Percentiles rank a stretch among this genome's conserved stretches.
phyloP scores from a whole-genome alignment of 164 flowering plant species.

The Stephania japonica region DNA sequence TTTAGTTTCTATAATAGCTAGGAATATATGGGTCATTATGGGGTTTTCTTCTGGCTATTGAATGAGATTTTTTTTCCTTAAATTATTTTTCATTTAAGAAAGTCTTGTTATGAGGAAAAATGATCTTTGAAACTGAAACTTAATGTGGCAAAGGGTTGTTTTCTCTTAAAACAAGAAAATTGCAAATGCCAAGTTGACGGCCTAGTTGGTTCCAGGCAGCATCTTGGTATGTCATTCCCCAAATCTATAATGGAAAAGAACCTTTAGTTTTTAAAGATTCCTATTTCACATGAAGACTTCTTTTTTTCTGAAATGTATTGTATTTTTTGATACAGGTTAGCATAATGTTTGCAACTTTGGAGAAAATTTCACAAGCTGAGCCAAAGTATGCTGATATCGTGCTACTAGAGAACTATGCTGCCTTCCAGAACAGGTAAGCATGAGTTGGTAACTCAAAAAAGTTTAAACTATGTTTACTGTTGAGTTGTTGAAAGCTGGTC shows the following conservation, averaged over 20 bases:
- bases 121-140: too few relatives aligned
- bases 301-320: not conserved
- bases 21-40: too few relatives aligned
- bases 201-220: too few relatives aligned
- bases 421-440: slow-evolving; percentile 91
- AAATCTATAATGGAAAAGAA: not conserved
- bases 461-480: not conserved
- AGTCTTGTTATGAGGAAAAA: too few relatives aligned
- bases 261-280: not conserved
- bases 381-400: slow-evolving; percentile 82
- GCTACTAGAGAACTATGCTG: slow-evolving; percentile 90
- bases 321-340: slow-evolving; percentile 50
- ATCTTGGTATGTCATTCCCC: too few relatives aligned
- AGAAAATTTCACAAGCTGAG: slow-evolving; percentile 84
- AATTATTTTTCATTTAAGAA: too few relatives aligned
- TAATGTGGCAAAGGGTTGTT: too few relatives aligned
- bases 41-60: too few relatives aligned
- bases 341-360: slow-evolving; percentile 91
- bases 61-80: too few relatives aligned
- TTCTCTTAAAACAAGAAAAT: too few relatives aligned
- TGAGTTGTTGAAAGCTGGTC: not conserved
- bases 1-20: too few relatives aligned
- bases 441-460: not conserved
- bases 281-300: not conserved
- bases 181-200: too few relatives aligned